A percentile compares a stretch with the other conserved stretches of the same genome.
These are phyloP conservation scores for Suhomyces taliae DNA, from an alignment of 1,139 yeast genomes.

Conservation along the genomic window DNA sequence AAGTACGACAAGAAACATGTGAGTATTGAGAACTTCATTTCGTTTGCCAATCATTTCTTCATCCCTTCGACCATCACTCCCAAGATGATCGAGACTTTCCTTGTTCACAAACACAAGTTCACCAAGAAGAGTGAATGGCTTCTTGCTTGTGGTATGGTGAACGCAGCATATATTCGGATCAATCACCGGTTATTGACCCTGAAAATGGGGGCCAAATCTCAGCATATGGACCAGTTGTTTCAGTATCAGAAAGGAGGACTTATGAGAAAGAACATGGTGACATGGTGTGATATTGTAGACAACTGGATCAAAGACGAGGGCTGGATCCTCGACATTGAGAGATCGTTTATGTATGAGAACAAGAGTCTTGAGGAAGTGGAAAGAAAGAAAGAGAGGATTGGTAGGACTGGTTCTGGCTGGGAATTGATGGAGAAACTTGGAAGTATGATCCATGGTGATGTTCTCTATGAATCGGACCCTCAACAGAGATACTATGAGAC, in stretches of 20 bases:
- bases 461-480: slow-evolving; percentile 26
- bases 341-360: slow-evolving; percentile 35
- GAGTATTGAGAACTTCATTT: slow-evolving; percentile 51
- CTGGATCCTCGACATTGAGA: slow-evolving; percentile 54
- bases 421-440: slow-evolving; percentile 34
- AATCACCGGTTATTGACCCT: slow-evolving; percentile 46
- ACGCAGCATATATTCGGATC: slow-evolving; percentile 57
- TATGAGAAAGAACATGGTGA: slow-evolving; percentile 45
- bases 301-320: slow-evolving; percentile 53
- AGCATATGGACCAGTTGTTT: slow-evolving; percentile 51
- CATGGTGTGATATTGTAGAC: slow-evolving; percentile 54
- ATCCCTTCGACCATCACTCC: slow-evolving; percentile 56
- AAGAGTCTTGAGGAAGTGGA: slow-evolving; percentile 20
- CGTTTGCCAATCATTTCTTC: slow-evolving; percentile 63
- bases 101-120: slow-evolving; percentile 51
- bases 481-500: slow-evolving; percentile 34
- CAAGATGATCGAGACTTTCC: slow-evolving; percentile 50
- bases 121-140: slow-evolving; percentile 62
- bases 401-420: slow-evolving; percentile 36
- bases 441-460: slow-evolving; percentile 37
- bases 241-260: slow-evolving; percentile 55
- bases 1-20: slow-evolving; percentile 28
- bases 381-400: slow-evolving; percentile 25
- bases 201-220: slow-evolving; percentile 50
- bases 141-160: slow-evolving; percentile 62